Base-by-base conservation (phyloP, 2,329 filamentous ascomycete species). In the Calcarisporium arbuscula region DNA sequence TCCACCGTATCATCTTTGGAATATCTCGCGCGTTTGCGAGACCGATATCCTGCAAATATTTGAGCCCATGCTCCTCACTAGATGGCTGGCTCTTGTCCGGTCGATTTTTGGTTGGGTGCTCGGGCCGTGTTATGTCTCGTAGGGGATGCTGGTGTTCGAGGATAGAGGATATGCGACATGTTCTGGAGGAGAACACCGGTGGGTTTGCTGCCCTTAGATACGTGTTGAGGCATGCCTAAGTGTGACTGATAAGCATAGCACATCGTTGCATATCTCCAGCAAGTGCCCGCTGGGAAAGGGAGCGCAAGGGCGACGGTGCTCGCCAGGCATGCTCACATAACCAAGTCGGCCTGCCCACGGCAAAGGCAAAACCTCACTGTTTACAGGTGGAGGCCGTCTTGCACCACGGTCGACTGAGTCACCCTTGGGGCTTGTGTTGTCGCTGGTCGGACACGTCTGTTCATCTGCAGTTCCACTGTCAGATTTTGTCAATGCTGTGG, bases 341-440 rank as follows among this genome's bases (percentile, higher is more conserved):
- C 89, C 89, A 41, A 95, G 56, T 19, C 89, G 74, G 1, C 90
- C 90, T 60, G 82, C 87, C 89, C 89, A 95, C 1, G 89, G 90
- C 16, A 95, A 58, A 17, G 90, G 90, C 15, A 95, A 67, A 50
- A 81, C 85, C 44, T 76, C 75, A 52, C 87, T 95, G 51, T 95
- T 84, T 12, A 94, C 78, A 0, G 88, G 77, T 6, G 87, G 86
- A 10, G 82, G 74, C 36, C 86, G 68, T 31, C 47, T 55, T 4
- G 64, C 61, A 2, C 59, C 62, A n/a, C 62, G 54, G 9, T 64
- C 57, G 1, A 47, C 39, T 2, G 34, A 32, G 1, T 56, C 54
- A 1, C 50, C 50, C 22, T 4, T 14, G 4, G 22, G 22, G 22
- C 22, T 25, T 5, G 42, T 48, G 8, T 49, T 39, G 6, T 50